These are phyloP conservation scores for Homolaphlyctis polyrhiza DNA, from an alignment of 371 early-diverging fungal species.

Conservation along the genomic window DNA sequence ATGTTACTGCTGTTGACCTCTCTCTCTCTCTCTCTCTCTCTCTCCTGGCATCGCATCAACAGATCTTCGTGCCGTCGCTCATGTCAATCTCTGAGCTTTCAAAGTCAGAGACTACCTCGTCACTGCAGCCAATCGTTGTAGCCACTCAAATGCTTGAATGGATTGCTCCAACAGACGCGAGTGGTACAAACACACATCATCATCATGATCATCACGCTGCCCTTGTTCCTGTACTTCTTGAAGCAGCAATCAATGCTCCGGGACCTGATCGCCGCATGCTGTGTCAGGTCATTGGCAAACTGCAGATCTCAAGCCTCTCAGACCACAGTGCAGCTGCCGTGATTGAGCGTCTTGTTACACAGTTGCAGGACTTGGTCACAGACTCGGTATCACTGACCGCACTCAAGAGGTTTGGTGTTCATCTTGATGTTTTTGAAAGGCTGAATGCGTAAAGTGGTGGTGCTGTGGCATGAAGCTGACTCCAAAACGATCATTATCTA, in stretches of 20 bases:
- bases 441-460: too few relatives aligned
- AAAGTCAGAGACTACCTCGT: background rate
- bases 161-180: background rate
- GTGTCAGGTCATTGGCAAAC: background rate
- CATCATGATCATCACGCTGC: too few relatives aligned
- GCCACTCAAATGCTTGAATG: constrained; percentile 1
- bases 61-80: constrained; percentile 1
- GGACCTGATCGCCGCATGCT: background rate
- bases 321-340: too few relatives aligned
- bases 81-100: background rate
- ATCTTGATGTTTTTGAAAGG: too few relatives aligned
- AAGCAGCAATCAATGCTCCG: too few relatives aligned
- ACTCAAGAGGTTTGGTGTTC: background rate
- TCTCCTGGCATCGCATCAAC: background rate
- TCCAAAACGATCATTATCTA: background rate
- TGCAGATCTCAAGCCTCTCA: background rate
- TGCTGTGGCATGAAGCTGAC: too few relatives aligned
- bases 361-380: background rate
- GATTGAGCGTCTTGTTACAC: too few relatives aligned
- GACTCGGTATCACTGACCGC: background rate
- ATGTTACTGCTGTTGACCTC: too few relatives aligned
- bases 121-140: background rate
- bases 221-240: too few relatives aligned
- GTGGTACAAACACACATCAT: too few relatives aligned
- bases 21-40: too few relatives aligned